Conservation (phyloP, 225 moss, liverwort and hornwort species). For the Anthoceros angustus region DNA sequence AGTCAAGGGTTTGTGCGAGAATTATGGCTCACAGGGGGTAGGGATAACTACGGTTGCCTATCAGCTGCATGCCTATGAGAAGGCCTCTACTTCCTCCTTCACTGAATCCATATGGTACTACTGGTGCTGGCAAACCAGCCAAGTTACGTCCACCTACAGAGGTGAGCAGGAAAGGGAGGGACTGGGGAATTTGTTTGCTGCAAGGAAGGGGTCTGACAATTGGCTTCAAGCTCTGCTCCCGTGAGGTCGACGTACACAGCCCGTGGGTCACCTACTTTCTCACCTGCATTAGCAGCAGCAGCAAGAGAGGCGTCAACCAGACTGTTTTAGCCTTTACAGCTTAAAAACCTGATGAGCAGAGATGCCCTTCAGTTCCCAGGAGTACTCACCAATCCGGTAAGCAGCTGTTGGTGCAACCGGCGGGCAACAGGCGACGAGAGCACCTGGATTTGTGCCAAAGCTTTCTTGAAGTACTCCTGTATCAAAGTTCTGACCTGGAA, state of each 20-base stretch:
- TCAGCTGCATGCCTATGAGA: conserved; percentile 86
- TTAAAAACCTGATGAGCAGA: neutral
- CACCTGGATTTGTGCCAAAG: conserved; percentile 54
- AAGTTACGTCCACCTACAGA: conserved; percentile 73
- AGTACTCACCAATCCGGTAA: conserved; percentile 46
- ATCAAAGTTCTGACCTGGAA: conserved; percentile 63
- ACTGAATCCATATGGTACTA: conserved; percentile 70
- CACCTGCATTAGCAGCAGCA: conserved; percentile 27
- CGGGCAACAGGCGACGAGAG: conserved; percentile 78
- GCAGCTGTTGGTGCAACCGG: conserved; percentile 70
- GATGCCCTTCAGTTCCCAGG: neutral
- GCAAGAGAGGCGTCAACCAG: no score
- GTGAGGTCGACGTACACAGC: conserved; percentile 85
- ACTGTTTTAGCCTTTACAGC: neutral
- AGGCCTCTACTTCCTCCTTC: conserved; percentile 61
- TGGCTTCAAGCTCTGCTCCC: conserved; percentile 14
- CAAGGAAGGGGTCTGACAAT: neutral
- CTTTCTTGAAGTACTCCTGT: conserved; percentile 56
- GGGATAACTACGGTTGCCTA: conserved; percentile 58
- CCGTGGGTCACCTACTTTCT: conserved; percentile 62
- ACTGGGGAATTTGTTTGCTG: neutral
- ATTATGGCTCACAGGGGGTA: conserved; percentile 50
- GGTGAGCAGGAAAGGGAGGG: neutral
- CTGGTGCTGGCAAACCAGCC: conserved; percentile 82
- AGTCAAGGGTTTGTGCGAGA: conserved; percentile 58